Conservation (phyloP, 1,284 basidiomycete species). For the Sanghuangporus weigelae region DNA sequence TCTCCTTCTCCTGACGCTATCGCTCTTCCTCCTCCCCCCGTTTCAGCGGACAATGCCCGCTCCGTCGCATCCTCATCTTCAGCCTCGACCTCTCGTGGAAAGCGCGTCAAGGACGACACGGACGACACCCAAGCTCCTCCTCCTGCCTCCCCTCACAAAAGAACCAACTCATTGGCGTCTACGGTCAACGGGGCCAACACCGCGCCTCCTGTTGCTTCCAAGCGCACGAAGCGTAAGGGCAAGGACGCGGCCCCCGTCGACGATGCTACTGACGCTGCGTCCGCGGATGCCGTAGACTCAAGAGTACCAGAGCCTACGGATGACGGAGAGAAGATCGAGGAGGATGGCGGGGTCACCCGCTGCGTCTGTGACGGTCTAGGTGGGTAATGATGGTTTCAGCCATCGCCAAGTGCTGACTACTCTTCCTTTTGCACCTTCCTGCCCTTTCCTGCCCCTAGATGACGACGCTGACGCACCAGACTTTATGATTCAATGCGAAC, state of each 20-base stretch:
- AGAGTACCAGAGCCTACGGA: slow-evolving; percentile 11
- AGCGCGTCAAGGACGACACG: slow-evolving; percentile 66
- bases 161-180: slow-evolving; percentile 24
- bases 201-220: slow-evolving; percentile 34
- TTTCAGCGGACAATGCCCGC: slow-evolving; percentile 24
- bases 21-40: slow-evolving; percentile 28
- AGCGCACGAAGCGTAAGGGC: slow-evolving; percentile 47
- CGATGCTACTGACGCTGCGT: slow-evolving; percentile 19
- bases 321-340: slow-evolving; percentile 45
- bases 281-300: slow-evolving; percentile 12
- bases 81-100: slow-evolving; percentile 42
- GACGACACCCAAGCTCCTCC: slow-evolving; percentile 59
- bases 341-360: slow-evolving; percentile 84
- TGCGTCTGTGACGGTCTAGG: slow-evolving; percentile 91
- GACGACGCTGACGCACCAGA: slow-evolving; percentile 77
- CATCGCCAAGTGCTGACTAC: slow-evolving; percentile 18
- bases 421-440: slow-evolving; percentile 20
- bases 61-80: slow-evolving; percentile 34
- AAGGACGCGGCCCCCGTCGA: slow-evolving; percentile 36
- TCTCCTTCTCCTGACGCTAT: slow-evolving; percentile 52
- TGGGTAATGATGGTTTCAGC: slow-evolving; percentile 37
- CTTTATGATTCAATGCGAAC: slow-evolving; percentile 98
- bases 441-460: slow-evolving; percentile 45
- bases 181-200: slow-evolving; percentile 39
- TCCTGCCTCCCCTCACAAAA: slow-evolving; percentile 7